phyloP scores from a whole-genome alignment of 2,329 filamentous ascomycete species.

The Harringtonia aguacate region DNA sequence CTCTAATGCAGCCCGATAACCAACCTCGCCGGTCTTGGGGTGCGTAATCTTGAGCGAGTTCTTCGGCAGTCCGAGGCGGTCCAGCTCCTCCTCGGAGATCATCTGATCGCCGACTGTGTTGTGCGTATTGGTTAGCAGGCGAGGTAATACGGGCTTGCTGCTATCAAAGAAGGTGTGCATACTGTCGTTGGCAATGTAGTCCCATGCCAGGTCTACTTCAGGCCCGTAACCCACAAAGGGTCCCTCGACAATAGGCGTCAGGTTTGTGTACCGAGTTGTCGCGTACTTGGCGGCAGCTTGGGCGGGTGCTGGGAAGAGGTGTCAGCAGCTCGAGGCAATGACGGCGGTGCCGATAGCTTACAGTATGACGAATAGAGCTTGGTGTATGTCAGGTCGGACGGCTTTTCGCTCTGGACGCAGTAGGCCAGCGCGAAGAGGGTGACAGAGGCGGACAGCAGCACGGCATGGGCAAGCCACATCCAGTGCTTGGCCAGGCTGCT shows the following conservation, averaged over 20 bases:
- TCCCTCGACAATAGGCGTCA: constrained; percentile 33
- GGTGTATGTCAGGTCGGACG: constrained; percentile 22
- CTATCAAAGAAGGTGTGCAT: constrained; percentile 9
- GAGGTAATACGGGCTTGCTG: background rate
- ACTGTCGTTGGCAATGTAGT: constrained; percentile 37
- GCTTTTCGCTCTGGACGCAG: constrained; percentile 23
- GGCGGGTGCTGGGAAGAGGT: constrained; percentile 29
- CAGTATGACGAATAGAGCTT: constrained; percentile 31
- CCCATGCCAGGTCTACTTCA: constrained; percentile 47
- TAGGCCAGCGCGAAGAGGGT: constrained; percentile 29
- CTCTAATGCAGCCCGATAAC: constrained; percentile 48
- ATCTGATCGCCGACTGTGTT: constrained; percentile 47
- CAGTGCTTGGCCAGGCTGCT: constrained; percentile 16
- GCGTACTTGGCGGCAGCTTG: constrained; percentile 36
- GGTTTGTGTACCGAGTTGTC: constrained; percentile 33
- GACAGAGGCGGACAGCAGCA: constrained; percentile 27
- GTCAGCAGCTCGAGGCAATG: background rate
- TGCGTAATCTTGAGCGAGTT: constrained; percentile 44
- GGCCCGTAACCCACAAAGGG: constrained; percentile 44
- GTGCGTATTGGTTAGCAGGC: background rate
- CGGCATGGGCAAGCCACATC: constrained; percentile 28
- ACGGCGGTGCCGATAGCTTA: constrained; percentile 2
- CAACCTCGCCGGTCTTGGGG: constrained; percentile 42
- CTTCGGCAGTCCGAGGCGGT: constrained; percentile 39
- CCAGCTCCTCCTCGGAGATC: constrained; percentile 42